Conservation (phyloP, 2,329 filamentous ascomycete species). For the Didymella pinodella region DNA sequence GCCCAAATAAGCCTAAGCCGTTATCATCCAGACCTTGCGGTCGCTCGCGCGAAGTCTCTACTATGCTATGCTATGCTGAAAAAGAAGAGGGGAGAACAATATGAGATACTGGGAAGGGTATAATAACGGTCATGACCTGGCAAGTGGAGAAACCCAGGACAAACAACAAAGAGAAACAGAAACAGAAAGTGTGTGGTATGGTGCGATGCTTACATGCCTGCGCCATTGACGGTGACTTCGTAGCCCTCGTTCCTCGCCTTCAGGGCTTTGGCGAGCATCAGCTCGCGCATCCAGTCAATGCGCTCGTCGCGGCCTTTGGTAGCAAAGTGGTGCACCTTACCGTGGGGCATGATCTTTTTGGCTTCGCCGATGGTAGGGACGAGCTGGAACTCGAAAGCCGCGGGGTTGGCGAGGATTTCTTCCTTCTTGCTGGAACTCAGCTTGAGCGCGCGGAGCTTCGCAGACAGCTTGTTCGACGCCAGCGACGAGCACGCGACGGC, state of each 20-base stretch:
- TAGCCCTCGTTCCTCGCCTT: conserved; percentile 85
- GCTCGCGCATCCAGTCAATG: conserved; percentile 96
- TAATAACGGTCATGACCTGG: conserved; percentile 38
- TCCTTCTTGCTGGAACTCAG: conserved; percentile 60
- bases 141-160: conserved; percentile 18
- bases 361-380: conserved; percentile 65
- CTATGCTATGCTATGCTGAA: conserved; percentile 10
- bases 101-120: conserved; percentile 39
- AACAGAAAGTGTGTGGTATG: conserved; percentile 3
- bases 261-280: conserved; percentile 88
- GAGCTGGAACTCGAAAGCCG: conserved; percentile 83
- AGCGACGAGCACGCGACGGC: conserved; percentile 83
- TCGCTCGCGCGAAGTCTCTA: conserved; percentile 10
- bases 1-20: conserved; percentile 2
- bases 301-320: conserved; percentile 86
- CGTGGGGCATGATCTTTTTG: conserved; percentile 51
- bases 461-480: conserved; percentile 81
- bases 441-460: conserved; percentile 82
- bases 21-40: conserved; percentile 15
- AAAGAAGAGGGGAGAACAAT: conserved; percentile 19
- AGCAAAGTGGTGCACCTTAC: conserved; percentile 93
- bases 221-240: conserved; percentile 80
- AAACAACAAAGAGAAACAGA: conserved; percentile 19
- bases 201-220: conserved; percentile 32
- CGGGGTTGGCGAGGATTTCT: conserved; percentile 64